Percentiles rank a stretch among this genome's conserved stretches.
These are phyloP conservation scores for Camillea tinctor DNA, from an alignment of 2,329 filamentous ascomycete species.

Conservation along the genomic window DNA sequence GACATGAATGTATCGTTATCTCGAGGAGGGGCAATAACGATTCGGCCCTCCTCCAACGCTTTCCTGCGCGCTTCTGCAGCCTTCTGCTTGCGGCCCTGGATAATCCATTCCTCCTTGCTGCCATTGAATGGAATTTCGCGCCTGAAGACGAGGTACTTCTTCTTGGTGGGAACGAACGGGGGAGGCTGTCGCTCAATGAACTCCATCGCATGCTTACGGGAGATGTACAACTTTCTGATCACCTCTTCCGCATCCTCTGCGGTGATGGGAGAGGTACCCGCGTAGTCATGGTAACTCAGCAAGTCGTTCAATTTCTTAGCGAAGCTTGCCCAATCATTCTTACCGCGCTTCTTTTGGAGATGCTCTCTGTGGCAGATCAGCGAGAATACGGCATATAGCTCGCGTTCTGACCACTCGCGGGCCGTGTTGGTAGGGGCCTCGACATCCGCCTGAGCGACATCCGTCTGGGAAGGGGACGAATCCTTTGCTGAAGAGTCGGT, in stretches of 20 bases:
- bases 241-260: constrained; percentile 23
- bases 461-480: not conserved
- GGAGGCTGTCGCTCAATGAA: constrained; percentile 24
- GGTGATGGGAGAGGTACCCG: constrained; percentile 17
- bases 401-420: constrained; percentile 22
- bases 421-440: too few species aligned
- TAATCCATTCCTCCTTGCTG: constrained; percentile 22
- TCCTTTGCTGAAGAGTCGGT: too few species aligned
- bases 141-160: constrained; percentile 26
- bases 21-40: too few species aligned
- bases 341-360: not conserved
- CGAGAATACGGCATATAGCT: constrained; percentile 29
- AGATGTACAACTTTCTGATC: constrained; percentile 20
- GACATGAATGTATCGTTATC: not conserved
- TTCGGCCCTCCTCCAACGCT: not conserved
- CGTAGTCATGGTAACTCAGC: constrained; percentile 17
- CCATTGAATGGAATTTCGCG: constrained; percentile 25
- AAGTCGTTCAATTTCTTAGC: constrained; percentile 31
- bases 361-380: constrained; percentile 28
- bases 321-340: constrained; percentile 10
- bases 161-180: constrained; percentile 24
- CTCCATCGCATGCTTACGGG: constrained; percentile 23
- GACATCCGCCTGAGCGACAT: too few species aligned
- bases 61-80: not conserved
- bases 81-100: not conserved